Evolutionary conservation across 2,329 filamentous ascomycete genomes (phyloP), one percentile per base, ranked within the genome.

Genomic region (Cercospora sp.): DNA sequence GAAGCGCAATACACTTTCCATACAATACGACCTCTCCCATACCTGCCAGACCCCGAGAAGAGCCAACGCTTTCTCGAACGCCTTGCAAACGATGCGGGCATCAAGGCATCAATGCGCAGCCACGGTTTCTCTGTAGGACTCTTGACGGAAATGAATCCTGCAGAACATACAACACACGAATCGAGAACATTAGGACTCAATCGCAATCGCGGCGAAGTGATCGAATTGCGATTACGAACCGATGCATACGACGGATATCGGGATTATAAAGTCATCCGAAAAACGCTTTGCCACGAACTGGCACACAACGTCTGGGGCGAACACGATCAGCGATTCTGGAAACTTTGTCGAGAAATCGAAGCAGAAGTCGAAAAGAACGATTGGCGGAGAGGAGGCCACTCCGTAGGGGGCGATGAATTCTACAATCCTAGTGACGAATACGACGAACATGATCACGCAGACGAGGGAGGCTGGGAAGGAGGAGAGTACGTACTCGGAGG

Each of bases 131-230:
- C 86, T 21, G 95, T 99, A 0, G 90, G 90, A 0, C 80, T 98
- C 3, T 84, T 99, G 28, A 97, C 94, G 0, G 95, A 99, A 81
- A 98, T 99, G 94, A 91, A 99, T 74, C 95, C 95, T 0, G 85
- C 90, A 0, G 86, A 90, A 72, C 89, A 97, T 79, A 97, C 94
- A 0, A 91, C 87, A 3, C 90, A 92, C 75, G 90, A 95, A n/a
- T 89, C 89, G 61, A 86, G 92, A 55, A 94, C 92, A 1, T 81
- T 98, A 0, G 95, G 95, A 0, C 79, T 98, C 49, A 99, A 99
- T 77, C 85, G 93, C 10, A 97, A 98, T 77, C 81, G 85, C 2
- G 95, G 95, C 69, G 91, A 97, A 79, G 92, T 93, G 1, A 97
- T 99, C 66, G 94, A 98, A 83, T 81, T 99, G 69, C 85, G 95